Conservation (phyloP, 2,329 filamentous ascomycete genomes). For the Ophiocordyceps camponoti-saundersi region DNA sequence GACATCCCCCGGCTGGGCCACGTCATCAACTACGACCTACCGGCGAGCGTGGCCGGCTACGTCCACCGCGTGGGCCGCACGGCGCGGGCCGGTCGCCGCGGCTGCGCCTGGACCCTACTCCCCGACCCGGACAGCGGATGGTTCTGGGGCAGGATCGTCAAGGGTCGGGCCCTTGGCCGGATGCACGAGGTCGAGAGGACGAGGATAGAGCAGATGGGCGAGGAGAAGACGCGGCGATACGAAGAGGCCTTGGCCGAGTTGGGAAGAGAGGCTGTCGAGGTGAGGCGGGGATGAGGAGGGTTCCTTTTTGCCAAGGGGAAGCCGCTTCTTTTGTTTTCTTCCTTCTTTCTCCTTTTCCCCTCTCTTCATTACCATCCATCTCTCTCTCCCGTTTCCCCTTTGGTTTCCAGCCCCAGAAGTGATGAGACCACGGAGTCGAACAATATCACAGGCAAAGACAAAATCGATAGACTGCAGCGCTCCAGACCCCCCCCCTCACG, state of each 20-base stretch:
- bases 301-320: not conserved
- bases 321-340: not conserved
- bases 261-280: slow-evolving; percentile 36
- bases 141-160: slow-evolving; percentile 77
- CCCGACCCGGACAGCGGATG: slow-evolving; percentile 70
- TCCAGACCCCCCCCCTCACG: not conserved
- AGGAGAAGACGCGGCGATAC: slow-evolving; percentile 28
- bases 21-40: slow-evolving; percentile 89
- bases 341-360: not conserved
- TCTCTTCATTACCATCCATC: not conserved
- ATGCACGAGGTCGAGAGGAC: slow-evolving; percentile 28
- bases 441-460: not conserved
- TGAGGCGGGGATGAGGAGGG: slow-evolving; percentile 8
- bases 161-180: slow-evolving; percentile 30
- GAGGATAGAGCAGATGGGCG: slow-evolving; percentile 27
- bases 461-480: not conserved
- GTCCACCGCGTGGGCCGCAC: slow-evolving; percentile 87
- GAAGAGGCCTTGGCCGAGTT: slow-evolving; percentile 43
- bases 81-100: slow-evolving; percentile 59
- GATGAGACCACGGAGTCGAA: not conserved
- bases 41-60: slow-evolving; percentile 64
- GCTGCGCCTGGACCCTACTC: slow-evolving; percentile 75
- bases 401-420: not conserved
- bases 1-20: slow-evolving; percentile 66
- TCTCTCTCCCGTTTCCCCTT: not conserved